A percentile compares a stretch with the other conserved stretches of the same genome.
These are phyloP conservation scores for Apiospora phragmitis DNA, from an alignment of 2,329 filamentous ascomycete species.

Conservation along the genomic window DNA sequence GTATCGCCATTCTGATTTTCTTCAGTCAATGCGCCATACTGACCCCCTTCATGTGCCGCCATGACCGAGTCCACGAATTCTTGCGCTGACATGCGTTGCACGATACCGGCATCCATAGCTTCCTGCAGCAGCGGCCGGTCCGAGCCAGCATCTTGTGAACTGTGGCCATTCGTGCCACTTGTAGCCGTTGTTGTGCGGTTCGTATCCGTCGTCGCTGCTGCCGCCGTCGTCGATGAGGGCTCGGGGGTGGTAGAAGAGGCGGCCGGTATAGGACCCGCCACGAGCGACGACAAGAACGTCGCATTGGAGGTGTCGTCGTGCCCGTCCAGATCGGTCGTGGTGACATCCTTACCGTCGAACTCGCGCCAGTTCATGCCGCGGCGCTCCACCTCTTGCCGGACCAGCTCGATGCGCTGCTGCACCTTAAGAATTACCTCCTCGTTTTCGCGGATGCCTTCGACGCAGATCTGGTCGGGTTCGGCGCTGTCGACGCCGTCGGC, in stretches of 20 bases:
- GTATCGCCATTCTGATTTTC: neutral
- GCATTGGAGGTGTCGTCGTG: neutral
- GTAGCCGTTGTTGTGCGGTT: neutral
- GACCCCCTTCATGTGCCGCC: neutral
- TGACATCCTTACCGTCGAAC: constrained; percentile 43
- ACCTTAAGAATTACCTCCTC: constrained; percentile 67
- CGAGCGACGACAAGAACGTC: neutral
- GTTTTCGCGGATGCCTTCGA: constrained; percentile 74
- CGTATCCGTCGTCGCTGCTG: neutral
- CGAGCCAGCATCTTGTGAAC: neutral
- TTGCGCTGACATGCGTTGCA: constrained; percentile 36
- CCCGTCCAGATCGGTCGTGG: neutral
- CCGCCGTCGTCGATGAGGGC: neutral
- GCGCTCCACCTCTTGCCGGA: constrained; percentile 64
- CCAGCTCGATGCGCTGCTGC: constrained; percentile 62
- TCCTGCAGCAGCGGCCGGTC: constrained; percentile 3
- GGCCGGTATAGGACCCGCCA: neutral
- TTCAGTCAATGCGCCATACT: neutral
- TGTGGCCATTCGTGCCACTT: neutral
- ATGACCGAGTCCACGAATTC: neutral
- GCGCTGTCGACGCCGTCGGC: constrained; percentile 48
- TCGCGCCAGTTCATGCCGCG: constrained; percentile 59
- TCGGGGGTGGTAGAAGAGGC: neutral
- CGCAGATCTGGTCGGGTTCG: constrained; percentile 66
- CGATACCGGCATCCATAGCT: constrained; percentile 44